Base-by-base conservation (phyloP, 2,329 filamentous ascomycete genomes). In the Colletotrichum chlorophyti region DNA sequence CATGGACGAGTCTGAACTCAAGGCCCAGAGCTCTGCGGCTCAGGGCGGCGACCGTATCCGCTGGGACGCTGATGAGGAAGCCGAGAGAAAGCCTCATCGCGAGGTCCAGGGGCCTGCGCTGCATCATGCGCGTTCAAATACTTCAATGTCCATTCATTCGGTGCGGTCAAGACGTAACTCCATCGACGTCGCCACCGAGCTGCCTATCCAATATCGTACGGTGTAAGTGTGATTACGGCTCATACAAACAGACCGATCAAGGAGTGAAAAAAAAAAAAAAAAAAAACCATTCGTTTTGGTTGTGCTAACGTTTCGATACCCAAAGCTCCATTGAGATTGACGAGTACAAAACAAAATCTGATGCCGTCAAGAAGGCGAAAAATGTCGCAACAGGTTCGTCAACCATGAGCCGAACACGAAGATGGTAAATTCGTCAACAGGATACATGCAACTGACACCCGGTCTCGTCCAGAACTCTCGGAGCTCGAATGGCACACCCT, bases 401-500 rank as follows among this genome's bases (percentile, higher is more conserved):
- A 35, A 10, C 23, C 42, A 26, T 51, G 1, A 26, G 11, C 10
- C 19, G 7, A 3, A 19, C 31, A 23, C 11, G 11, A 4, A 21
- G 15, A 11, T 38, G 10, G 14, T 38, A 5, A 19, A 12, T 38
- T 38, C n/a, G n/a, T n/a, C n/a, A n/a, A n/a, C n/a, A n/a, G n/a
- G n/a, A n/a, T n/a, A n/a, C 11, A 23, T 6, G 19, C 21, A 15
- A 27, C 40, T n/a, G n/a, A n/a, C 32, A 35, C 11, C 15, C 27
- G 17, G 62, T 27, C 15, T 29, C 11, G 1, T 14, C 1, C 48
- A 86, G 84, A 87, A 62, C 80, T 89, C 51, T 83, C 80, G 47
- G 79, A 81, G 57, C 77, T 91, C 46, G 85, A 91, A 66, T 90
- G 89, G 86, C 89, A 92, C 69, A 84, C 75, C 0, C 73, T 90